Conservation (phyloP, 1,139 yeast genomes). For the Zygoascus meyerae region DNA sequence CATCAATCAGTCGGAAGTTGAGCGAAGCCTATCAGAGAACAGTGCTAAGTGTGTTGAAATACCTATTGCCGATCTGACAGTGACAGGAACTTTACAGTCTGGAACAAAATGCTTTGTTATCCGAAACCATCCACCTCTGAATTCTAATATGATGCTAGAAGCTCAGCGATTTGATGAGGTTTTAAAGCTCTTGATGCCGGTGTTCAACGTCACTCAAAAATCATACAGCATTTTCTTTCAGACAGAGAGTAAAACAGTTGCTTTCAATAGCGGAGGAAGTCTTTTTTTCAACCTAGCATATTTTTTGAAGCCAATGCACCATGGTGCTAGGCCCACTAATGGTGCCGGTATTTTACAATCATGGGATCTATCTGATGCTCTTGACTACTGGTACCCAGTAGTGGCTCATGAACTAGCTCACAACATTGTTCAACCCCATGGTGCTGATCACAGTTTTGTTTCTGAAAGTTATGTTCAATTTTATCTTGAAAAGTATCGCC, state of each 20-base stretch:
- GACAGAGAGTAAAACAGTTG: constrained; percentile 26
- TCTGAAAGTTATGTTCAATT: constrained; percentile 32
- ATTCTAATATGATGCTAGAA: constrained; percentile 11
- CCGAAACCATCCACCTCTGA: constrained; percentile 9
- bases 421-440: constrained; percentile 34
- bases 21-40: not conserved
- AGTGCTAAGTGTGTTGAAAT: constrained; percentile 6
- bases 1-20: constrained; percentile 1
- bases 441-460: constrained; percentile 35
- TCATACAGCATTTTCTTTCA: constrained; percentile 31
- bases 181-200: constrained; percentile 5
- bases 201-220: constrained; percentile 21
- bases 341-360: constrained; percentile 14
- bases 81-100: not conserved
- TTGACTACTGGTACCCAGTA: constrained; percentile 37
- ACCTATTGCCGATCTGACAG: constrained; percentile 7
- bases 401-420: constrained; percentile 41
- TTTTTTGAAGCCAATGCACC: constrained; percentile 19
- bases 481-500: constrained; percentile 19
- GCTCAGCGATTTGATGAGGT: constrained; percentile 14
- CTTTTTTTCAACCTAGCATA: constrained; percentile 36
- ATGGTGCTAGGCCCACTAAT: not conserved
- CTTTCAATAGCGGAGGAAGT: constrained; percentile 36
- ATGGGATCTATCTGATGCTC: constrained; percentile 21
- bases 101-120: constrained; percentile 12